Conservation (phyloP, 768 basidiomycete genomes). For the Suillus americanus region DNA sequence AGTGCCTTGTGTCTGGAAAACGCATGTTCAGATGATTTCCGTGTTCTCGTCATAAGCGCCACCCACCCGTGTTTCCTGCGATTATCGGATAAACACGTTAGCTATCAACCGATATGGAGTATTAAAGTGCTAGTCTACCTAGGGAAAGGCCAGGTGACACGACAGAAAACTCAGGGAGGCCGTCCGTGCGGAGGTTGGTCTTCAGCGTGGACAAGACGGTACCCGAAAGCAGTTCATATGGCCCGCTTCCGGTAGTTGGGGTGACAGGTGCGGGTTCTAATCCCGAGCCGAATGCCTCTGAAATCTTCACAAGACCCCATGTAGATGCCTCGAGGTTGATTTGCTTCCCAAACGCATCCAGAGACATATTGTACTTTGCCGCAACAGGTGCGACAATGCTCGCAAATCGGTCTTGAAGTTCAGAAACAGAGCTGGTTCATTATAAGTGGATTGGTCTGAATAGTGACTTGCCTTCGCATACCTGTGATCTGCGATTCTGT, state of each 20-base stretch:
- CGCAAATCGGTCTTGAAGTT: conserved; percentile 15
- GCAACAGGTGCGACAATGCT: conserved; percentile 9
- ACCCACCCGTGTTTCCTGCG: conserved; percentile 25
- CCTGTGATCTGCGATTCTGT: conserved; percentile 35
- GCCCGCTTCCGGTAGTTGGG: conserved; percentile 34
- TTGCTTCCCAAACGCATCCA: conserved; percentile 39
- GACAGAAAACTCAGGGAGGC: conserved; percentile 21
- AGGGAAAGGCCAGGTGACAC: conserved; percentile 38
- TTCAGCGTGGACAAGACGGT: conserved; percentile 41
- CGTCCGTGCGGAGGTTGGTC: conserved; percentile 28
- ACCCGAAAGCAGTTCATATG: conserved; percentile 42
- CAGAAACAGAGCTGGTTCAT: conserved; percentile 11
- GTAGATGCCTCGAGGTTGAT: conserved; percentile 24
- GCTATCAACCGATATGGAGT: conserved; percentile 8
- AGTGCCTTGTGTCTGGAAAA: conserved; percentile 40
- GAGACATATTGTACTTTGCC: conserved; percentile 40
- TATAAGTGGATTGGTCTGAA: background rate
- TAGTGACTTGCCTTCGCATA: conserved; percentile 6
- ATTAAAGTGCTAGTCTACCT: conserved; percentile 10
- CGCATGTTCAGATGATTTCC: conserved; percentile 23
- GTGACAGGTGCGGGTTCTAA: conserved; percentile 45
- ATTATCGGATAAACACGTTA: background rate
- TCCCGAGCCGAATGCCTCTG: conserved; percentile 34
- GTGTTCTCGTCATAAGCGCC: conserved; percentile 8
- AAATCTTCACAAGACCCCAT: conserved; percentile 37